phyloP scores from a whole-genome alignment of 345 rosid species.

The Populus nigra region DNA sequence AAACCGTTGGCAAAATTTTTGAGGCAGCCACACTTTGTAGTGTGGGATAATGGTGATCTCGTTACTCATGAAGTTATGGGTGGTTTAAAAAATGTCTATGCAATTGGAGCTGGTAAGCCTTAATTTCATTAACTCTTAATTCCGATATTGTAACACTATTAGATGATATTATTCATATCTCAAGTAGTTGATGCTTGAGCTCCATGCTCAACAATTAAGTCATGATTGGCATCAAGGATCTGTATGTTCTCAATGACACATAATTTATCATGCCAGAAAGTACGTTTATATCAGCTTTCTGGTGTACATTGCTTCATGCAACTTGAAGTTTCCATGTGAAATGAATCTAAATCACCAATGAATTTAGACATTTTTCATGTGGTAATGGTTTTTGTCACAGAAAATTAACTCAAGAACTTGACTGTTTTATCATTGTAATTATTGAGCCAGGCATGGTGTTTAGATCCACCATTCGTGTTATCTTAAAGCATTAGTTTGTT shows the following conservation, averaged over 20 bases:
- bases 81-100: slow-evolving; percentile 95
- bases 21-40: slow-evolving; percentile 86
- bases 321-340: background rate
- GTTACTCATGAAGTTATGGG: slow-evolving; percentile 99
- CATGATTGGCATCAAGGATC: background rate
- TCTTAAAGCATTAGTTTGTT: background rate
- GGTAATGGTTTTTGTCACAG: background rate
- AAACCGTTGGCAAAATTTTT: slow-evolving; percentile 79
- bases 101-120: slow-evolving; percentile 93
- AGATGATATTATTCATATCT: background rate
- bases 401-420: background rate
- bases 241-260: background rate
- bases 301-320: background rate
- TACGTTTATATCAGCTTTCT: background rate
- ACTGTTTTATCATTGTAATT: slow-evolving; percentile 1
- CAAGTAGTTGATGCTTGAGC: background rate
- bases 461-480: background rate
- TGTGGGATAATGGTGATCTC: slow-evolving; percentile 97
- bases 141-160: background rate
- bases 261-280: background rate
- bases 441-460: background rate
- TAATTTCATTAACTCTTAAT: background rate
- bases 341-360: background rate
- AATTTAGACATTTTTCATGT: background rate
- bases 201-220: too few relatives aligned